Percentiles rank a stretch among this genome's conserved stretches.
Conservation (phyloP, 768 basidiomycete genomes). For the Mycena rosella region DNA sequence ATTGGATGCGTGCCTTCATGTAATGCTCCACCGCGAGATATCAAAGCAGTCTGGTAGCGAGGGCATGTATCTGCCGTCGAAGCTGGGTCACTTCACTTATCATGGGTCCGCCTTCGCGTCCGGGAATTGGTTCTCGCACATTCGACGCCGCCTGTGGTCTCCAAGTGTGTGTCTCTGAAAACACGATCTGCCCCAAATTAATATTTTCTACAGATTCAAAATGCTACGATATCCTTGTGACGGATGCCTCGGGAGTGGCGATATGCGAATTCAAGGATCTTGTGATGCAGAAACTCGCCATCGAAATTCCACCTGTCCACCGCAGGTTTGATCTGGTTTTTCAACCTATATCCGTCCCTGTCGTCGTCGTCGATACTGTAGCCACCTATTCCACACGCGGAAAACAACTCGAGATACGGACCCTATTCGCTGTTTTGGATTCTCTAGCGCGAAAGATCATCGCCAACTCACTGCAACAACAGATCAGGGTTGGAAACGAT, state of each 20-base stretch:
- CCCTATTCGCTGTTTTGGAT: not conserved
- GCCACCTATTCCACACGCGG: not conserved
- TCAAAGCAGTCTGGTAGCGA: conserved; percentile 7
- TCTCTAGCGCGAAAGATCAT: conserved; percentile 1
- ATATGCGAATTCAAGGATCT: conserved; percentile 15
- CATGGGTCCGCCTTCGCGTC: not conserved
- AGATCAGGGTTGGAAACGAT: not conserved
- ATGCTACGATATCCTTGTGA: conserved; percentile 19
- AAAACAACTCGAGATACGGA: not conserved
- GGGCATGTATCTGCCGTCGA: conserved; percentile 2
- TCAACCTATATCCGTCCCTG: conserved; percentile 1
- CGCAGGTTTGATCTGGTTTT: conserved; percentile 26
- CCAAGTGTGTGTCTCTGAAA: too few species aligned
- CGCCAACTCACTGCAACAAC: not conserved
- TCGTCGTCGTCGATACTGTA: too few species aligned
- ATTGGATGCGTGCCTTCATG: conserved; percentile 11
- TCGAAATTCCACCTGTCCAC: not conserved
- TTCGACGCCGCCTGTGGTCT: conserved; percentile 18
- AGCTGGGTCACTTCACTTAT: not conserved
- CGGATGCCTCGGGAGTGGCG: conserved; percentile 14
- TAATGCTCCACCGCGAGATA: not conserved
- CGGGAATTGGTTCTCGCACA: conserved; percentile 23
- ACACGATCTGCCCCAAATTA: too few species aligned
- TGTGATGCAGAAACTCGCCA: conserved; percentile 10
- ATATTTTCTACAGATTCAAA: too few species aligned